These are phyloP conservation scores for Colletotrichum somersetense DNA, from an alignment of 2,329 filamentous ascomycete genomes.

Conservation along the genomic window DNA sequence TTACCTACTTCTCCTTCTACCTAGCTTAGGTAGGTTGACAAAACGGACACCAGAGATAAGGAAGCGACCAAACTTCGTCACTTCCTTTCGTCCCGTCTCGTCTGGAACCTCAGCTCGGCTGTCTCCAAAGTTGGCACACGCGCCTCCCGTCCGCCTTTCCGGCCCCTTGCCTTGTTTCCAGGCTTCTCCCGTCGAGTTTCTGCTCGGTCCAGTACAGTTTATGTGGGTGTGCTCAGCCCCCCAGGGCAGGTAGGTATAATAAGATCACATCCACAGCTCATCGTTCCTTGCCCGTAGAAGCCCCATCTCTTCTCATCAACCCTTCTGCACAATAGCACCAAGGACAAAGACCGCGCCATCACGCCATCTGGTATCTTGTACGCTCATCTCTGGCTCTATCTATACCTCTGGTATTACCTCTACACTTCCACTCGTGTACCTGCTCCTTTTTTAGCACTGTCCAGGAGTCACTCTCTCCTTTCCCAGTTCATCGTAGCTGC, in stretches of 20 bases:
- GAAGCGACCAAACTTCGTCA: slow-evolving; percentile 7
- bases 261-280: not conserved
- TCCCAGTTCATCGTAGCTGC: not conserved
- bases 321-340: not conserved
- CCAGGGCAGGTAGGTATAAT: not conserved
- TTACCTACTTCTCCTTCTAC: no score
- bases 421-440: not conserved
- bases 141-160: not conserved
- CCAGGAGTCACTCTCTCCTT: not conserved
- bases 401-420: not conserved
- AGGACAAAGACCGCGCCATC: not conserved
- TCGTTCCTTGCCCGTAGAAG: not conserved
- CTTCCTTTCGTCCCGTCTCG: slow-evolving; percentile 16
- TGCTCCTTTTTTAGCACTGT: not conserved
- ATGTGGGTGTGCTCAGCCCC: not conserved
- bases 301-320: not conserved
- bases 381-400: not conserved
- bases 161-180: not conserved
- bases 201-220: not conserved
- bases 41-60: slow-evolving; percentile 11
- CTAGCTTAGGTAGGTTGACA: not conserved
- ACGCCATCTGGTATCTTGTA: no score
- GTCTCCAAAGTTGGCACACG: slow-evolving; percentile 18
- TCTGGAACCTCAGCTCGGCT: slow-evolving; percentile 4
- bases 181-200: not conserved